These are phyloP conservation scores for Yamadazyma atmosphaerica DNA, from an alignment of 1,139 yeast species.

Conservation along the genomic window DNA sequence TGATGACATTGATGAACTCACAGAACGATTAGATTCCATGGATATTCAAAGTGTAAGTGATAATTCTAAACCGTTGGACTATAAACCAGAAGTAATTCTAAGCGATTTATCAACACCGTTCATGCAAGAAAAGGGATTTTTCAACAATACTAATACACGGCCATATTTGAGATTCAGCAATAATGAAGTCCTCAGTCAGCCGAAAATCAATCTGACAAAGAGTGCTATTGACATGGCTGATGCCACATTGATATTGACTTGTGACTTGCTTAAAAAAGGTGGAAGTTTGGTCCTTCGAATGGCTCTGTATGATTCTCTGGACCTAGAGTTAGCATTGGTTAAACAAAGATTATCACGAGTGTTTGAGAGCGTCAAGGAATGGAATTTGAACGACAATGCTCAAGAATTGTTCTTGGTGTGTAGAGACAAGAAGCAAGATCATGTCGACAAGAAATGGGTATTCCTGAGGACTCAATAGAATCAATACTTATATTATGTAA, in stretches of 20 bases:
- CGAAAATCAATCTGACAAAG: conserved; percentile 26
- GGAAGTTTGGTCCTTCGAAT: conserved; percentile 79
- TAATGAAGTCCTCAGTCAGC: conserved; percentile 27
- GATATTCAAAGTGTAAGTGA: background rate
- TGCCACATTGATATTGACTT: conserved; percentile 78
- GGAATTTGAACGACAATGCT: conserved; percentile 14
- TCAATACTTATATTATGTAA: conserved; percentile 9
- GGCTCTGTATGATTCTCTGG: conserved; percentile 52
- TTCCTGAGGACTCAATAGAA: no score
- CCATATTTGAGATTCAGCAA: conserved; percentile 51
- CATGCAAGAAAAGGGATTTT: conserved; percentile 62
- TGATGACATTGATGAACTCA: conserved; percentile 20
- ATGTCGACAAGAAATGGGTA: conserved; percentile 53
- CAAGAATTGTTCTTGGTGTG: conserved; percentile 75
- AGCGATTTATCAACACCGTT: conserved; percentile 88
- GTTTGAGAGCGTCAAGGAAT: conserved; percentile 52
- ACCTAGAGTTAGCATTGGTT: conserved; percentile 58
- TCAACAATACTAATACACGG: conserved; percentile 72
- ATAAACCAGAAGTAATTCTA: conserved; percentile 57
- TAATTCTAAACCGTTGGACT: conserved; percentile 13
- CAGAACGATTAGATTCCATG: conserved; percentile 1
- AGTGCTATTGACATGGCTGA: conserved; percentile 72
- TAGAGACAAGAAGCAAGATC: conserved; percentile 39
- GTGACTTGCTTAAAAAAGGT: conserved; percentile 62
- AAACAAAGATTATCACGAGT: conserved; percentile 56